A percentile compares a stretch with the other conserved stretches of the same genome.
Evolutionary conservation across 805 yeast species (phyloP).

Genomic region (Trichomonascus vanleenenianus): DNA sequence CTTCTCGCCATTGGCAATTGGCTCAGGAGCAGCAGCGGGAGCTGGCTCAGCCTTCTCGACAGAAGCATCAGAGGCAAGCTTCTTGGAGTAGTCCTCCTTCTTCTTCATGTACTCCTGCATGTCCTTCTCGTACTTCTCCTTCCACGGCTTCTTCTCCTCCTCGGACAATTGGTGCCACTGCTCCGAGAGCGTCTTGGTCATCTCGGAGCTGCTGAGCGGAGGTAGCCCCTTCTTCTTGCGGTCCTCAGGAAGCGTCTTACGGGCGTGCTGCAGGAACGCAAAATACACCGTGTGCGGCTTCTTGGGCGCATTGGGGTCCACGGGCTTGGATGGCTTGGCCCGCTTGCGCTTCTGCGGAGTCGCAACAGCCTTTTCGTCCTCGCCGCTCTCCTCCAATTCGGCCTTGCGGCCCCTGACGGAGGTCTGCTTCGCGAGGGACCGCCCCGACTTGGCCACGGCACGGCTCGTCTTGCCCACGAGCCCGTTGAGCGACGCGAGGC

Average conservation of each 20-base stretch:
- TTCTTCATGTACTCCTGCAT: constrained; percentile 37
- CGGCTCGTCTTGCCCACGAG: not conserved
- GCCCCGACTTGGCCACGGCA: constrained; percentile 18
- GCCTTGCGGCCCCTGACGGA: too few relatives aligned
- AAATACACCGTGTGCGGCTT: constrained; percentile 88
- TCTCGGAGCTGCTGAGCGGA: constrained; percentile 63
- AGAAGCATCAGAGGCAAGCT: not conserved
- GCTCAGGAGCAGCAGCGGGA: not conserved
- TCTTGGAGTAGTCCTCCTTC: constrained; percentile 37
- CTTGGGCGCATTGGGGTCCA: constrained; percentile 92
- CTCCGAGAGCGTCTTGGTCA: constrained; percentile 70
- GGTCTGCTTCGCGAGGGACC: constrained; percentile 14
- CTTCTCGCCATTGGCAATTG: not conserved
- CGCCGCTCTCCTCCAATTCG: constrained; percentile 9
- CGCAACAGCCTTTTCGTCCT: constrained; percentile 9
- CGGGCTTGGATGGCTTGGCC: constrained; percentile 37
- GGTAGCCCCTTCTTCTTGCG: constrained; percentile 52
- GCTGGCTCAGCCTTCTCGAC: too few relatives aligned
- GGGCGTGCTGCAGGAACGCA: constrained; percentile 63
- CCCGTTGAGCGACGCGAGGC: constrained; percentile 1
- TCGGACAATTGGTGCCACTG: constrained; percentile 70
- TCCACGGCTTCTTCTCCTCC: constrained; percentile 67
- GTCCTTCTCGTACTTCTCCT: constrained; percentile 41
- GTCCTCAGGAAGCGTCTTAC: constrained; percentile 64
- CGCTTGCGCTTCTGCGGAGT: constrained; percentile 34